Conservation (phyloP, 352 stramenopile genomes). For the Phytophthora sojae region DNA sequence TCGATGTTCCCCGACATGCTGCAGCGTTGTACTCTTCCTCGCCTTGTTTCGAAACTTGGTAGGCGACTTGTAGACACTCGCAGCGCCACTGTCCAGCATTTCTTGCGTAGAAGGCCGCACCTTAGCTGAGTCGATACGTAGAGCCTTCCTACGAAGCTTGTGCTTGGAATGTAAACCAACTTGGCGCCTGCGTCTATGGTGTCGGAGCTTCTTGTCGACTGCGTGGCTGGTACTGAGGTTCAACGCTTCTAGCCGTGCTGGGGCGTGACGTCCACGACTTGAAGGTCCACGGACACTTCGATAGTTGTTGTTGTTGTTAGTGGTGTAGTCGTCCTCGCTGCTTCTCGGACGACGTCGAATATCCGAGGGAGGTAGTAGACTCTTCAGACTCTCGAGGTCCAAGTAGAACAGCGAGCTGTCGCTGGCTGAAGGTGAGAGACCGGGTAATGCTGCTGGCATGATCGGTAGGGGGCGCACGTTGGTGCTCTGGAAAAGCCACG, state of each 20-base stretch:
- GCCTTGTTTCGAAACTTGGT: constrained; percentile 20
- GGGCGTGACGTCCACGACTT: constrained; percentile 27
- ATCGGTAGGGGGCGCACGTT: constrained; percentile 42
- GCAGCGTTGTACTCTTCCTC: constrained; percentile 21
- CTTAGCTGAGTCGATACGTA: constrained; percentile 53
- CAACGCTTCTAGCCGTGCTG: constrained; percentile 55
- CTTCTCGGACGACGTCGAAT: constrained; percentile 33
- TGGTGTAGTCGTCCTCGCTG: constrained; percentile 25
- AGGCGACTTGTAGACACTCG: constrained; percentile 17
- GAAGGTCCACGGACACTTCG: constrained; percentile 1
- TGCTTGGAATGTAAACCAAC: constrained; percentile 22
- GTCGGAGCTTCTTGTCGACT: constrained; percentile 7
- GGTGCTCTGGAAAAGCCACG: constrained; percentile 79
- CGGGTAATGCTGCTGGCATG: constrained; percentile 15
- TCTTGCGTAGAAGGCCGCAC: constrained; percentile 39
- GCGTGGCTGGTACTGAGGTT: constrained; percentile 18
- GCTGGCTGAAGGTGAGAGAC: constrained; percentile 27
- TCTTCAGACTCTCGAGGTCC: constrained; percentile 69
- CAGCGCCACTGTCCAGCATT: constrained; percentile 12
- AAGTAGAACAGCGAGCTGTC: constrained; percentile 70
- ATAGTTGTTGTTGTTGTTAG: not conserved
- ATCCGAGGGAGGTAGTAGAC: constrained; percentile 48
- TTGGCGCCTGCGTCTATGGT: constrained; percentile 21
- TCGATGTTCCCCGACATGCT: constrained; percentile 14
- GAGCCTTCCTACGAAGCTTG: constrained; percentile 50